Base-by-base conservation (phyloP, 192 early-diverging fungal genomes). In the Entomortierella parvispora region DNA sequence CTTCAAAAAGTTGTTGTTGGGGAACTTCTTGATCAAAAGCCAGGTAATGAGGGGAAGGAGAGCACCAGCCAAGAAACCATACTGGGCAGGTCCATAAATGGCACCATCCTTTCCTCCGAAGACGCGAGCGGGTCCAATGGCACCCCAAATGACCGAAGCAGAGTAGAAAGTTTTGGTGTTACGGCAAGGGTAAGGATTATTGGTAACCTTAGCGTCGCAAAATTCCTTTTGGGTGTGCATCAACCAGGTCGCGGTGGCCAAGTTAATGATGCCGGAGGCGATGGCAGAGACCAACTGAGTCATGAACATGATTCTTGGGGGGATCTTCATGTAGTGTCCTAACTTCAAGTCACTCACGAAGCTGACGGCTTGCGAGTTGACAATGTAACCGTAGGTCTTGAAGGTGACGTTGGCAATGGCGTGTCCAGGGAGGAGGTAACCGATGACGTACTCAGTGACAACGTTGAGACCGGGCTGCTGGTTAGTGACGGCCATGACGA, bases 341-440 rank as follows among this genome's bases (percentile, higher is more conserved):
- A 94, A 79, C 74, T 95, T 95, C 28, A 95, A 70, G 71, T 93
- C 92, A 53, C 62, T 37, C 12, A 90, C 70, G 34, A 96, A 88
- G 22, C 82, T 79, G 25, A 96, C 69, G 53, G 89, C 90, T 83
- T 98, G 95, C 18, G 81, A 69, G 86, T 93, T 88, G 18, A 88
- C 80, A 23, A 81, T 80, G 65, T 80, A 81, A 42, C 83, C 81
- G 57, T 83, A 75, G 23, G 82, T 83, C 81, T 91, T 91, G 82
- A 90, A 91, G 55, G 72, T 78, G 64, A 90, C 82, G 57, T 81
- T 83, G 46, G 72, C 72, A 37, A 86, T 70, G 25, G 85, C 81
- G 37, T 68, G 69, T 49, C 89, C 89, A 28, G 90, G 89, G 23
- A 82, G 60, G 11, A 87, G 76, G 64, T 82, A 94, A 69, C 74